phyloP scores from a whole-genome alignment of 441 rosid genomes.

The Corymbia citriodora region DNA sequence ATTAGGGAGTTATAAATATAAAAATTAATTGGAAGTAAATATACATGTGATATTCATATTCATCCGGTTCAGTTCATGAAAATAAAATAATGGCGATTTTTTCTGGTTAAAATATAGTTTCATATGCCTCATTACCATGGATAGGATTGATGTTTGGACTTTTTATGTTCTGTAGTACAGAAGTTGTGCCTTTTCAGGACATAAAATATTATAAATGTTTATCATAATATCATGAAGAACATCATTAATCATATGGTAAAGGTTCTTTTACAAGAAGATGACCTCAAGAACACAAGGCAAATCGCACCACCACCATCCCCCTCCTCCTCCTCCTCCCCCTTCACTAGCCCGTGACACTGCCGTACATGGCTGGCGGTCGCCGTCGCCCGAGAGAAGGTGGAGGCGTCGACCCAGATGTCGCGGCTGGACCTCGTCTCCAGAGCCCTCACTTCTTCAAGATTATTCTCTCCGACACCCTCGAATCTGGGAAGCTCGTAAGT shows the following conservation, averaged over 20 bases:
- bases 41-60: no score
- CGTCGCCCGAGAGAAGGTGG: background rate
- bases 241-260: background rate
- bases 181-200: background rate
- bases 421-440: background rate
- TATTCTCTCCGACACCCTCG: background rate
- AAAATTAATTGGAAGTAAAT: no score
- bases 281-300: background rate
- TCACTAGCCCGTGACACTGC: background rate
- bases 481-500: background rate
- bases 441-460: background rate
- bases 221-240: background rate
- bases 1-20: no score
- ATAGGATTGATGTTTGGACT: accelerated
- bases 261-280: background rate
- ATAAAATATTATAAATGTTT: background rate
- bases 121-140: background rate
- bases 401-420: background rate
- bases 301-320: background rate
- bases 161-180: background rate
- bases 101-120: background rate
- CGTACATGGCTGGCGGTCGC: background rate
- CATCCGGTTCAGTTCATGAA: background rate
- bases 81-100: background rate
- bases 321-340: background rate